phyloP scores from a whole-genome alignment of 1,139 yeast genomes.

The Pichia sp. region DNA sequence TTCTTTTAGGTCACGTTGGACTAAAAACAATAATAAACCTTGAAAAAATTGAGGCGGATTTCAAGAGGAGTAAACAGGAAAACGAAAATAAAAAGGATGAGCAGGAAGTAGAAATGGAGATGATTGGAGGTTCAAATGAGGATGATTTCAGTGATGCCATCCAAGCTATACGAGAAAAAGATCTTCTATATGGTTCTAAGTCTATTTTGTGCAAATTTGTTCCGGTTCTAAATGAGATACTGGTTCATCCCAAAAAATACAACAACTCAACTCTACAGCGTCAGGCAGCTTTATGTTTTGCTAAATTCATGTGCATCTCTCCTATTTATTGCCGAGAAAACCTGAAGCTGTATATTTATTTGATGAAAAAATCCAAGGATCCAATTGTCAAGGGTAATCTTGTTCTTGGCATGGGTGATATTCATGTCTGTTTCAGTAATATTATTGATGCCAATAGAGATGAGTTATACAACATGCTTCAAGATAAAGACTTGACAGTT shows the following conservation, averaged over 20 bases:
- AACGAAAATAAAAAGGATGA: constrained; percentile 42
- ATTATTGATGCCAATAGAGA: constrained; percentile 90
- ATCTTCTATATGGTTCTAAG: constrained; percentile 65
- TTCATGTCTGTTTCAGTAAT: constrained; percentile 94
- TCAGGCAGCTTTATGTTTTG: constrained; percentile 75
- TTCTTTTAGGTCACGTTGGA: constrained; percentile 86
- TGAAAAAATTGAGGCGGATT: constrained; percentile 76
- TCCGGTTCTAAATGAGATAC: constrained; percentile 67
- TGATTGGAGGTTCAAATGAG: constrained; percentile 93
- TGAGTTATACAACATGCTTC: constrained; percentile 74
- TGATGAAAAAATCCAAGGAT: constrained; percentile 80
- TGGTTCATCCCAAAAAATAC: constrained; percentile 54
- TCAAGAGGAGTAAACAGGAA: constrained; percentile 73
- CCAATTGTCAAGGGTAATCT: constrained; percentile 86
- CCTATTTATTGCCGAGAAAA: constrained; percentile 79
- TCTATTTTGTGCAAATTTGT: constrained; percentile 76
- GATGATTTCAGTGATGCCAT: constrained; percentile 94
- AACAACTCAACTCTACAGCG: constrained; percentile 51
- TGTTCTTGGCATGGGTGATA: constrained; percentile 89
- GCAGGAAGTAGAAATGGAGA: constrained; percentile 69
- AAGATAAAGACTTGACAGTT: constrained; percentile 80
- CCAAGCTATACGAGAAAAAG: constrained; percentile 71
- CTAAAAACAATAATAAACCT: constrained; percentile 76
- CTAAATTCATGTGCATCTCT: constrained; percentile 91
- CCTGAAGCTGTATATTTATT: constrained; percentile 62